Base-by-base conservation (phyloP, 306 rosid species). In the Senna siamea region DNA sequence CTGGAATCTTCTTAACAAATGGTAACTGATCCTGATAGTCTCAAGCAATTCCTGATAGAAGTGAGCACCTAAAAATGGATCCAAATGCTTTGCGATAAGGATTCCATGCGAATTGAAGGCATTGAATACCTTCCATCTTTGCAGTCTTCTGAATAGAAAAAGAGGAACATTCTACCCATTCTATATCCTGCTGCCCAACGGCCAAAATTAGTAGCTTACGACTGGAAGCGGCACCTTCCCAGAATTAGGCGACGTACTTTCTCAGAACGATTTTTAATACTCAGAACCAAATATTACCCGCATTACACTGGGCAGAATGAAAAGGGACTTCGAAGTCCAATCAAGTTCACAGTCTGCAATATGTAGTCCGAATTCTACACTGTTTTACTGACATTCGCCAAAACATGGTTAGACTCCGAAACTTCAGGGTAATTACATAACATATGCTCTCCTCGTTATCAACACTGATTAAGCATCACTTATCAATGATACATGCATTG, bases 11-110 rank as follows among this genome's bases (percentile, higher is more conserved):
- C 30, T 26, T 26, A 78, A 43, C 9, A 18, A 47, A 30, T 30
- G 10, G 12, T 34, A 30, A 12, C 48, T 18, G 19, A 68, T 11
- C n/a, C 32, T 32, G 60, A 68, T 32, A 34, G 5, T n/a, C 17
- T 40, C 65, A 20, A 43, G 73, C 75, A 40, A 73, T 44, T 37
- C 19, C 57, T 18, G 12, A 66, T 72, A 71, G 62, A n/a, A 72
- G 34, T 54, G 51, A 62, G 7, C 47, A 72, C 40, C 56, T 13
- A 41, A 26, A 44, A 44, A 4, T 66, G 40, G 23, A 46, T 14
- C 37, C 70, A 14, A 44, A 44, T 7, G 55, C 14, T 22, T 66
- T 66, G 22, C 2, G 22, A 12, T 43, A 65, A 43, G 53, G 22
- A 13, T 65, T 44, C 55, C 40, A 12, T 30, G 54, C 4, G 9